Evolutionary conservation across 2,329 filamentous ascomycete genomes (phyloP).

Genomic region (Fusarium tanahbumbuense): DNA sequence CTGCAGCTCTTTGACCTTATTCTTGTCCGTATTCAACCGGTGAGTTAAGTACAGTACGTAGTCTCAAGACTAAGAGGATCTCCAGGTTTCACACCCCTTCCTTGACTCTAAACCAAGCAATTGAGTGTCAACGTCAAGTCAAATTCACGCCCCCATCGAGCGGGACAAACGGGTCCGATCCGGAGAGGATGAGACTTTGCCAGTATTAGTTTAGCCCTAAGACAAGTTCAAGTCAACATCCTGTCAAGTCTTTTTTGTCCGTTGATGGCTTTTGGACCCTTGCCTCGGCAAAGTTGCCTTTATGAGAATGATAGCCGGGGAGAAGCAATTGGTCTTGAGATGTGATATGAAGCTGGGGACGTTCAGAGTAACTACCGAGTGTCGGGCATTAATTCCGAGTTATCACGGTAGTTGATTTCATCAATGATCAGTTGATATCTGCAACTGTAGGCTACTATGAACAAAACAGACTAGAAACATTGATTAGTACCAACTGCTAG

Average conservation of each 20-base stretch:
- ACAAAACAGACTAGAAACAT: neutral
- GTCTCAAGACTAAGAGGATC: neutral
- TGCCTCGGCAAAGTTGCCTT: constrained; percentile 27
- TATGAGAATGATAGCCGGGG: neutral
- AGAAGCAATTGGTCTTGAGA: neutral
- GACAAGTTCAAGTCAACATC: constrained; percentile 4
- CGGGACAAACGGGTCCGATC: constrained; percentile 39
- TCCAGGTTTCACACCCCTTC: constrained; percentile 10
- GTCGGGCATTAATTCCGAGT: neutral
- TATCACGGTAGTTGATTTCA: neutral
- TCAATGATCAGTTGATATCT: neutral
- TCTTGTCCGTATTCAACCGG: constrained; percentile 1
- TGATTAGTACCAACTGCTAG: neutral
- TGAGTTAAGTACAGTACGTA: neutral
- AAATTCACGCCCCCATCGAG: constrained; percentile 40
- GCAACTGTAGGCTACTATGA: neutral
- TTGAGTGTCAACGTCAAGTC: neutral
- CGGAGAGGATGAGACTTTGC: constrained; percentile 38
- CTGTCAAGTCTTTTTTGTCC: neutral
- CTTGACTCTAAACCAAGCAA: neutral
- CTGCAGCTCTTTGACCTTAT: constrained; percentile 1
- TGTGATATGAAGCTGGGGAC: constrained; percentile 8
- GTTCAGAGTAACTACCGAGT: constrained; percentile 16
- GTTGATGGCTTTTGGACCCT: constrained; percentile 4
- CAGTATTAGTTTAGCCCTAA: constrained; percentile 26